A percentile compares a stretch with the other conserved stretches of the same genome.
These are phyloP conservation scores for Colletotrichum gigasporum DNA, from an alignment of 2,329 filamentous ascomycete species.

Conservation along the genomic window DNA sequence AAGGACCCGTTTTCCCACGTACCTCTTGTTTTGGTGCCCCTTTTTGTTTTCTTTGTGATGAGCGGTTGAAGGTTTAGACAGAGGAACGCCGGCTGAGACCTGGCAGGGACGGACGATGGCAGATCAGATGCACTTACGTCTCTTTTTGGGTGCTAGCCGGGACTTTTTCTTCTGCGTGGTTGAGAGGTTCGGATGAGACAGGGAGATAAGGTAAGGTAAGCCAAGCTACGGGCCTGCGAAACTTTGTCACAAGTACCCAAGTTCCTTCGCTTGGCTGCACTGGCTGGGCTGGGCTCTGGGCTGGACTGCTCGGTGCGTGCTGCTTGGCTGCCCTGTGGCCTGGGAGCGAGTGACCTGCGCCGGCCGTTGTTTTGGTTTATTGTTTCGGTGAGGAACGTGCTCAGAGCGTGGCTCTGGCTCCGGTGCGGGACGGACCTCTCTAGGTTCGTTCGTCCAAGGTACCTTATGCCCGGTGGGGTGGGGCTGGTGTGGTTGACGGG, in stretches of 20 bases:
- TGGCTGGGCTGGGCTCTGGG: not conserved
- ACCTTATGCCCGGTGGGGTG: constrained; percentile 16
- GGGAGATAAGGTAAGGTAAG: not conserved
- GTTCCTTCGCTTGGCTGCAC: too few relatives aligned
- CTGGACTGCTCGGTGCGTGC: too few relatives aligned
- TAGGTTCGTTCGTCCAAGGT: not conserved
- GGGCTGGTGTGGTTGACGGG: not conserved
- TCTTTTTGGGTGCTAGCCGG: not conserved
- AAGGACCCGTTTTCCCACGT: not conserved
- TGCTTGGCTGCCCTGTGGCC: not conserved
- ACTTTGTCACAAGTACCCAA: constrained; percentile 1
- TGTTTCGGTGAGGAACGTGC: constrained; percentile 28
- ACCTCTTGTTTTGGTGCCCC: not conserved
- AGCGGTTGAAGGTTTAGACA: constrained; percentile 4
- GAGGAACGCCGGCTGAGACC: constrained; percentile 12
- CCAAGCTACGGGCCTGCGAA: not conserved
- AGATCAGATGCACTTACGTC: constrained; percentile 12
- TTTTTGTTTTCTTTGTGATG: not conserved
- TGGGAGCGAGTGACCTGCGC: not conserved
- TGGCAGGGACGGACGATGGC: constrained; percentile 11
- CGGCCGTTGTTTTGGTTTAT: not conserved
- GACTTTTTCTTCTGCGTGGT: not conserved
- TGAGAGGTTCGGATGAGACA: constrained; percentile 8
- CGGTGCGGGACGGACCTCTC: constrained; percentile 27
- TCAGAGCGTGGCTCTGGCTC: constrained; percentile 14